These are phyloP conservation scores for Kwoniella bestiolae DNA, from an alignment of 768 basidiomycete species.

Conservation along the genomic window DNA sequence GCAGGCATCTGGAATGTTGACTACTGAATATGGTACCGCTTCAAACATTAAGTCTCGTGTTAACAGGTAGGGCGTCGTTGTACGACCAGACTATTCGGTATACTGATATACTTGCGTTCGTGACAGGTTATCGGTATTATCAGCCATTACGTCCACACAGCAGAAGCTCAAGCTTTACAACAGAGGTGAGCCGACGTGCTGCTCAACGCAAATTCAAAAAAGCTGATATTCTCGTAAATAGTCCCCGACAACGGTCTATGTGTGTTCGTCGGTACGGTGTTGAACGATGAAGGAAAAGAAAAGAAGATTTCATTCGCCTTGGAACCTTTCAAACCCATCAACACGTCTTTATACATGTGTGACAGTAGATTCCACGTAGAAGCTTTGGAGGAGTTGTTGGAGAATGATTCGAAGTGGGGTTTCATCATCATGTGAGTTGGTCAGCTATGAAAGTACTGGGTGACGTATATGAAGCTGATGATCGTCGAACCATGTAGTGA, in stretches of 20 bases:
- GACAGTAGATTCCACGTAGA: slow-evolving; percentile 92
- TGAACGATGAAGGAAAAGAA: slow-evolving; percentile 98
- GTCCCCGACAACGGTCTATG: slow-evolving; percentile 97
- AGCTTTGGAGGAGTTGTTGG: slow-evolving; percentile 91
- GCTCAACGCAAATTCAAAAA: no score
- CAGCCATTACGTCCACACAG: slow-evolving; percentile 97
- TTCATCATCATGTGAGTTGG: slow-evolving; percentile 90
- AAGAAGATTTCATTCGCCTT: slow-evolving; percentile 99
- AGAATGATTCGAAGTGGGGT: slow-evolving; percentile 95
- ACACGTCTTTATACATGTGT: slow-evolving; percentile 98
- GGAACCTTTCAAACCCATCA: slow-evolving; percentile 98
- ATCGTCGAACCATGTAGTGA: slow-evolving; percentile 20
- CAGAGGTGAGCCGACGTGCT: slow-evolving; percentile 57
- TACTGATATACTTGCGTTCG: neutral
- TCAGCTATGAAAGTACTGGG: neutral
- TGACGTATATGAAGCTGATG: neutral
- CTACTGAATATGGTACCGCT: slow-evolving; percentile 97
- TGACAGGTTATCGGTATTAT: slow-evolving; percentile 75
- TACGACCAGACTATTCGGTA: neutral
- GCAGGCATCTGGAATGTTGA: slow-evolving; percentile 90
- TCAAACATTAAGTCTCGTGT: slow-evolving; percentile 97
- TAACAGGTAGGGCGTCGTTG: slow-evolving; percentile 37
- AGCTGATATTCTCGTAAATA: no score
- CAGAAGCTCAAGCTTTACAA: slow-evolving; percentile 96
- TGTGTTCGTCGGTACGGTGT: slow-evolving; percentile 95